Evolutionary conservation across 129 eudicot species (phyloP), one percentile per base, ranked within the genome.

Genomic region (Flaveria bidentis): DNA sequence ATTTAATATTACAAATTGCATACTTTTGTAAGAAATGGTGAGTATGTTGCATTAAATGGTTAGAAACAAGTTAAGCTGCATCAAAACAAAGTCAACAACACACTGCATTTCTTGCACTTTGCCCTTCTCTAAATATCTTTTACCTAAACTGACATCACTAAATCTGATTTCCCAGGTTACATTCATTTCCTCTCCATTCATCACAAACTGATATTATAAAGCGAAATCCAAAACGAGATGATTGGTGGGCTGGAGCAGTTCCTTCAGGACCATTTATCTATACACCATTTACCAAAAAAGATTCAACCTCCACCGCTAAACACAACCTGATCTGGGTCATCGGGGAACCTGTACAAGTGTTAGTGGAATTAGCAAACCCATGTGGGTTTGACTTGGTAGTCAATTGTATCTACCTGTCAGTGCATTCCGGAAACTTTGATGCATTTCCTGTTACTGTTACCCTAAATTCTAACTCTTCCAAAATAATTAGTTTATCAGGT

Each of bases 181-280:
- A 94, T 87, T 91, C 97, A 39, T 94, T 94, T 86, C 98, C 98
- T 71, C 81, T 91, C 47, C 92, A 86, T 82, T 83, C 87, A 56
- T 87, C 90, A 42, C 97, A 88, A 72, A 86, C 76, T 80, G 98
- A 94, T 75, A 91, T 94, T 4, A 85, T 94, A 28, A 94, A 94
- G 78, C 91, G 97, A 72, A 91, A 87, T 71, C 84, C 88, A 18
- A 88, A 76, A 50, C 87, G 92, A 85, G 93, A 88, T 49, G 97
- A 94, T 80, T 94, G 98, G 98, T 94, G 98, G 98, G 91, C 89
- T 2, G 97, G 97, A 58, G 69, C 98, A 64, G 98, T 96, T 83
- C 98, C 98, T 14, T 84, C 98, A 3, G 98, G 98, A 23, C 98
- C 98, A 20, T 94, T 94, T 69, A 94, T 94, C 53, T 94, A 94